Evolutionary conservation across 2,329 filamentous ascomycete genomes (phyloP).

Genomic region (Pseudopyricularia javanii): DNA sequence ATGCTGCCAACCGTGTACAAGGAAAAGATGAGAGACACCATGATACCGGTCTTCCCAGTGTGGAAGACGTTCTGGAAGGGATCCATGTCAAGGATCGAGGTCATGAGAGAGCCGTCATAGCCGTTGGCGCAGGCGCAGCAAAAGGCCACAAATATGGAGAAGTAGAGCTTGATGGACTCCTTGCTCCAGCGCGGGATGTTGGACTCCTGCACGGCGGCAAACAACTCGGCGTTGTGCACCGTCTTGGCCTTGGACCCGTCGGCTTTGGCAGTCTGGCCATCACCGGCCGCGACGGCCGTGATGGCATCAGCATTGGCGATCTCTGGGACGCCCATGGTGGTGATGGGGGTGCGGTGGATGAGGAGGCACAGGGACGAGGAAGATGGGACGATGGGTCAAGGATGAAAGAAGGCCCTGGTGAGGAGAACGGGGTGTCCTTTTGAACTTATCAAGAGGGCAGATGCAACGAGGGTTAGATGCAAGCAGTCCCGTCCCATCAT

Average conservation of each 20-base stretch:
- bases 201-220: conserved; percentile 30
- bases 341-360: neutral
- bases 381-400: too few relatives aligned
- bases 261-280: conserved; percentile 13
- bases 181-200: conserved; percentile 28
- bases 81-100: conserved; percentile 28
- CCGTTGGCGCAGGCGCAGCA: conserved; percentile 35
- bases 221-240: conserved; percentile 32
- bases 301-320: neutral
- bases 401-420: too few relatives aligned
- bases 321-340: neutral
- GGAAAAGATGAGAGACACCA: conserved; percentile 29
- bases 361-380: too few relatives aligned
- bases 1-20: conserved; percentile 65
- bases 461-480: too few relatives aligned
- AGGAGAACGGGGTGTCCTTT: too few relatives aligned
- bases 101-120: conserved; percentile 35
- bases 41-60: conserved; percentile 20
- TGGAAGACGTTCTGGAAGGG: conserved; percentile 27
- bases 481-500: too few relatives aligned
- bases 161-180: conserved; percentile 28
- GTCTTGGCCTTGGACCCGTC: conserved; percentile 24
- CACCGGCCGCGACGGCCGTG: conserved; percentile 12
- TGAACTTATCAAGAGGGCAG: too few relatives aligned
- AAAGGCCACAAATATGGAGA: conserved; percentile 29